These are phyloP conservation scores for Ceratobasidium theobromae DNA, from an alignment of 1,284 basidiomycete genomes.

Conservation along the genomic window DNA sequence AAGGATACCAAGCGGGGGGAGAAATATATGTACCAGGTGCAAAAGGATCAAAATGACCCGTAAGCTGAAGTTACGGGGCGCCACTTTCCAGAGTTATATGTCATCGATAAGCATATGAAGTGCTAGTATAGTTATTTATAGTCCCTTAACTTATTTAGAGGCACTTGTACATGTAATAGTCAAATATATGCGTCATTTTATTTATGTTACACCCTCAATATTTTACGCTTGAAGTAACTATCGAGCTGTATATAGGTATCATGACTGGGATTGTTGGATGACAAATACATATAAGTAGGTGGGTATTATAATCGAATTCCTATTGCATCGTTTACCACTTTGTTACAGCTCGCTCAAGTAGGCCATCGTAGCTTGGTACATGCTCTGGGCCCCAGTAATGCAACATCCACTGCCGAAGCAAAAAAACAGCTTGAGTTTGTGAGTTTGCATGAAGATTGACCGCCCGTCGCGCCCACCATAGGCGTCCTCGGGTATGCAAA, in stretches of 20 bases:
- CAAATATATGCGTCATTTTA: no score
- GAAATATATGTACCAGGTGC: constrained; percentile 4
- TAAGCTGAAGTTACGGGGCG: background rate
- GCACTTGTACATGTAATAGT: no score
- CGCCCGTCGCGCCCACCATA: constrained; percentile 12
- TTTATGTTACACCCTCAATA: no score
- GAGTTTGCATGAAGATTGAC: background rate
- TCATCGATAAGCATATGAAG: no score
- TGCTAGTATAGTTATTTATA: background rate
- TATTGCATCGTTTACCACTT: background rate
- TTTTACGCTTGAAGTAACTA: background rate
- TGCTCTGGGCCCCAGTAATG: constrained; percentile 7
- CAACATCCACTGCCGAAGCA: constrained; percentile 20
- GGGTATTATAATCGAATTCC: no score
- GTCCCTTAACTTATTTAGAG: no score
- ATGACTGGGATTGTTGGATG: background rate
- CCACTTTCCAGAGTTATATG: no score
- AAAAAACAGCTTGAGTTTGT: background rate
- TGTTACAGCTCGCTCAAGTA: constrained; percentile 4
- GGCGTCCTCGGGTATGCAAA: constrained; percentile 9
- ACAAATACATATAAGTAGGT: background rate
- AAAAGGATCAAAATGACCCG: constrained; percentile 18
- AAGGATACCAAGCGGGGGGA: constrained; percentile 21
- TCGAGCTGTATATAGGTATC: background rate
- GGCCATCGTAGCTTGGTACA: background rate